phyloP scores from a whole-genome alignment of 2,329 filamentous ascomycete species.

The Cercospora sp. region DNA sequence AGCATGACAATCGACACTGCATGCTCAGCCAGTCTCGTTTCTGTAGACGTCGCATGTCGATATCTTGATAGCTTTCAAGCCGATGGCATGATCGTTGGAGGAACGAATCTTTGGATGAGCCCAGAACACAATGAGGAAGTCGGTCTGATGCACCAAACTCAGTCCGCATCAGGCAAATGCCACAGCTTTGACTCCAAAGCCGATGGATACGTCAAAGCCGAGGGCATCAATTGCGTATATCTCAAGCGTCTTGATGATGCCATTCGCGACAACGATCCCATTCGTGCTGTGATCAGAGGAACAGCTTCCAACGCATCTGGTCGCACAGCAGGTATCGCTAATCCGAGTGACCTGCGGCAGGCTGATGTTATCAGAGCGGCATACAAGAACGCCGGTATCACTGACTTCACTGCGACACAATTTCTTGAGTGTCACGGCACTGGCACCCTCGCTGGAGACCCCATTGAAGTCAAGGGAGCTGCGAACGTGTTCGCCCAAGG shows the following conservation, averaged over 20 bases:
- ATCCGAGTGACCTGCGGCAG: constrained; percentile 35
- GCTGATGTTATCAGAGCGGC: constrained; percentile 38
- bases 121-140: constrained; percentile 18
- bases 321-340: neutral
- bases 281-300: constrained; percentile 9
- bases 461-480: constrained; percentile 16
- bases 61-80: no score
- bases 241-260: constrained; percentile 55
- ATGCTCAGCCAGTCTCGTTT: no score
- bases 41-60: no score
- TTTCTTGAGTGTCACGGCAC: constrained; percentile 33
- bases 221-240: constrained; percentile 55
- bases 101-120: neutral
- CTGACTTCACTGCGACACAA: constrained; percentile 1
- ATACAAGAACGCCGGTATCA: constrained; percentile 41
- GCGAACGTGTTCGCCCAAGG: constrained; percentile 6
- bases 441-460: constrained; percentile 28
- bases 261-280: neutral
- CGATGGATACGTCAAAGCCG: constrained; percentile 55
- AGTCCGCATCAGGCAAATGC: constrained; percentile 34
- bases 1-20: no score
- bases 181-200: constrained; percentile 41
- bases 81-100: neutral
- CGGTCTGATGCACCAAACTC: constrained; percentile 33
- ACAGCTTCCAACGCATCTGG: constrained; percentile 6